Evolutionary conservation across 1,284 basidiomycete genomes (phyloP), one percentile per base, ranked within the genome.

Genomic region (Polyporus tsugae): DNA sequence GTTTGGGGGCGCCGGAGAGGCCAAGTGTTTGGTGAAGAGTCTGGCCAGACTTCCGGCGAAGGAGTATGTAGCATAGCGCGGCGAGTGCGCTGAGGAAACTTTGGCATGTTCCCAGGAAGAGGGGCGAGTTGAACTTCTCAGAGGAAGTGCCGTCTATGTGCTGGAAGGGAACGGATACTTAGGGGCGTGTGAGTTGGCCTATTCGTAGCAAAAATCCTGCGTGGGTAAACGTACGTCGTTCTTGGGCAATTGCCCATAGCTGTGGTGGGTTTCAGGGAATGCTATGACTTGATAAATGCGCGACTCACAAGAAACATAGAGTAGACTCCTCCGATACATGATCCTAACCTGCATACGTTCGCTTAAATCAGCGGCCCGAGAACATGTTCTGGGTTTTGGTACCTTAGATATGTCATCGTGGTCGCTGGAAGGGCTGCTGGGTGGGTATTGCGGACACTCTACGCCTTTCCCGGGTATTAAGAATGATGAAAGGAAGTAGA

Each of bases 241-340:
- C 95, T 83, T 97, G 95, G 19, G 95, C 94, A 65, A 97, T 90
- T 17, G 95, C 95, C 95, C 95, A 97, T 65, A 96, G 80, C 87
- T 93, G 73, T 35, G 33, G 41, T 44, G 5, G 5, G 71, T 71
- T 62, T 72, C 72, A 65, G 72, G 25, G 11, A n/a, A 22, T 25
- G 62, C 46, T 13, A 70, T 44, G 44, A 59, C 66, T 52, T 63
- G 39, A 42, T 66, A 38, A 60, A 55, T 11, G 33, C 55, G 35
- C 42, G 0, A 81, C 88, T 77, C 75, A 91, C 91, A 75, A 94
- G 81, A 75, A 94, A 93, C 91, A 92, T 93, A 49, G 91, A 85
- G 75, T 94, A 94, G 39, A 94, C 92, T 69, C 92, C 92, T 17
- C 83, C 78, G 35, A 92, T 84, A 75, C 92, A 94, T 72, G 89